phyloP scores from a whole-genome alignment of 177 flowering plant genomes.

The Vitis hybrid region DNA sequence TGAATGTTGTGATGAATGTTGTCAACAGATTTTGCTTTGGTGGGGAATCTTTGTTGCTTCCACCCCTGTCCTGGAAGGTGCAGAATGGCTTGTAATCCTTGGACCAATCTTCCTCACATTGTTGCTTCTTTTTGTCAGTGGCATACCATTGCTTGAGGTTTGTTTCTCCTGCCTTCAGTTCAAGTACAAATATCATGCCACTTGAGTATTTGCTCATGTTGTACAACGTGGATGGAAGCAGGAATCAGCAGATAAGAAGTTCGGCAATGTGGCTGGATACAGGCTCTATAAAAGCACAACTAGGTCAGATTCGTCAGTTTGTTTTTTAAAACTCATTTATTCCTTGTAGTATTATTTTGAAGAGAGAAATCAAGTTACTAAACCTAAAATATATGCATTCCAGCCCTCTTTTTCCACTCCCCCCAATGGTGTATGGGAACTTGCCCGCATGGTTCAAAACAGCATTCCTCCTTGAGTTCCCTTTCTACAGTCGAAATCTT shows the following conservation, averaged over 20 bases:
- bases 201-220: constrained; percentile 9
- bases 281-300: constrained; percentile 67
- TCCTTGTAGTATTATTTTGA: not conserved
- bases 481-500: constrained; percentile 73
- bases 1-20: not conserved
- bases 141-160: constrained; percentile 97
- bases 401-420: constrained; percentile 90
- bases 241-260: constrained; percentile 92
- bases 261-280: constrained; percentile 58
- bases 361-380: constrained; percentile 4
- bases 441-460: constrained; percentile 80
- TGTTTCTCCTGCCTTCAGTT: constrained; percentile 9
- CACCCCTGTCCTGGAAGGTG: constrained; percentile 68
- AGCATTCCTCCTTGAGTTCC: constrained; percentile 78
- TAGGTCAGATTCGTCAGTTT: constrained; percentile 41
- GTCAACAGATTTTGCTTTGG: constrained; percentile 83
- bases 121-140: constrained; percentile 93
- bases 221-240: constrained; percentile 25
- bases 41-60: constrained; percentile 96
- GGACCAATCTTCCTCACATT: constrained; percentile 87
- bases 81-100: constrained; percentile 86
- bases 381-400: constrained; percentile 12
- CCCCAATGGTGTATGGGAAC: constrained; percentile 63
- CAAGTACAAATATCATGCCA: not conserved
- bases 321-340: not conserved